Evolutionary conservation across 2,329 filamentous ascomycete genomes (phyloP).

Genomic region (Thielaviopsis populi): DNA sequence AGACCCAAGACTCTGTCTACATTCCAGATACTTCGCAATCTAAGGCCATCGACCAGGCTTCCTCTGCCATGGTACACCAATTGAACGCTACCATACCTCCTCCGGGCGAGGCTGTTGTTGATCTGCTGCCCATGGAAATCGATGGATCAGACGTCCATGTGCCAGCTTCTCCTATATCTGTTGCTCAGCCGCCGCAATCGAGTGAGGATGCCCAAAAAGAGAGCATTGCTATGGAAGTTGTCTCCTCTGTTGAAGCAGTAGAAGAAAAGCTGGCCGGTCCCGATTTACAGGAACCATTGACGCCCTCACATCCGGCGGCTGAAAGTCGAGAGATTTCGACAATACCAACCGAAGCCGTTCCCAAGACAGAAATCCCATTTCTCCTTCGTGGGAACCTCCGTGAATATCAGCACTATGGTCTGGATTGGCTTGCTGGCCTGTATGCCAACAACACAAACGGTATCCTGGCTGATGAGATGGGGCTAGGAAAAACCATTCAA

Average conservation of each 20-base stretch:
- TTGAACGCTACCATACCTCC: background rate
- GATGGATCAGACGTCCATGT: background rate
- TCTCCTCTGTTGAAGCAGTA: background rate
- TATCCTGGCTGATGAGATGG: slow-evolving; percentile 97
- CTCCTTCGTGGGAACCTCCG: slow-evolving; percentile 76
- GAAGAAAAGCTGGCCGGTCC: background rate
- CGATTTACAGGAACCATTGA: background rate
- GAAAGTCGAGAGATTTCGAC: slow-evolving; percentile 17
- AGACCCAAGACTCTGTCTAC: background rate
- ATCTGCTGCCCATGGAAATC: background rate
- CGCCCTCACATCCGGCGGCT: background rate
- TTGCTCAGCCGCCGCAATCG: background rate
- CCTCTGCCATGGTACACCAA: background rate
- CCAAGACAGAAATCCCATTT: slow-evolving; percentile 62
- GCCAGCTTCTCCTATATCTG: background rate
- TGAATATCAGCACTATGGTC: slow-evolving; percentile 91
- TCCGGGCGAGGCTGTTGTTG: background rate
- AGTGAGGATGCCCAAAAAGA: background rate
- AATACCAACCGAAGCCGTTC: slow-evolving; percentile 19
- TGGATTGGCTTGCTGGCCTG: slow-evolving; percentile 90
- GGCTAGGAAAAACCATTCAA: slow-evolving; percentile 93
- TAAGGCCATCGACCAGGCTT: no score
- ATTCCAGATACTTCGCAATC: background rate
- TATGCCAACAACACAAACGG: slow-evolving; percentile 90
- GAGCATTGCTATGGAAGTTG: background rate